phyloP scores from a whole-genome alignment of 257 asterid genomes.

The Plantago major region DNA sequence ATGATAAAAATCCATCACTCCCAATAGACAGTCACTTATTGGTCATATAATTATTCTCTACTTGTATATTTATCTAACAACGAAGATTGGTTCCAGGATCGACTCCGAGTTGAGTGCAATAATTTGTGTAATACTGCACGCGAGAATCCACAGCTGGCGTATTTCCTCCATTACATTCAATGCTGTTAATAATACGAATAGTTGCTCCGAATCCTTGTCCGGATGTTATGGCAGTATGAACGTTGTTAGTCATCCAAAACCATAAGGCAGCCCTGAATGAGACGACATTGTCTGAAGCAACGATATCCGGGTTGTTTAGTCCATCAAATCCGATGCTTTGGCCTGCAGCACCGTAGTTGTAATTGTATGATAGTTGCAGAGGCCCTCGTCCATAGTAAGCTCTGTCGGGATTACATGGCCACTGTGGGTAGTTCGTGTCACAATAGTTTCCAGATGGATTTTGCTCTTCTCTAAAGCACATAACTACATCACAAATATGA shows the following conservation, averaged over 20 bases:
- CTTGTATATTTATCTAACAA: neutral
- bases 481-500: constrained; percentile 13
- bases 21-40: no score
- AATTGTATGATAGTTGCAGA: constrained; percentile 25
- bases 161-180: constrained; percentile 20
- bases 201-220: constrained; percentile 37
- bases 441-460: constrained; percentile 22
- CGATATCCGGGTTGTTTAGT: neutral
- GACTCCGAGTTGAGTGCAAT: neutral
- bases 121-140: neutral
- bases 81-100: constrained; percentile 2
- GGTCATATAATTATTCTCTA: no score
- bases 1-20: no score
- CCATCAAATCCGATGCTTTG: no score
- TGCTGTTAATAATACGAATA: constrained; percentile 26
- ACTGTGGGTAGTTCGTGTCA: constrained; percentile 20
- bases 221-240: constrained; percentile 27
- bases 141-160: neutral
- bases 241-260: constrained; percentile 36
- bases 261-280: constrained; percentile 35
- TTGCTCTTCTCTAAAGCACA: constrained; percentile 30
- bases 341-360: no score
- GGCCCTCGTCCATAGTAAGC: constrained; percentile 39
- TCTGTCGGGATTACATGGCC: constrained; percentile 23
- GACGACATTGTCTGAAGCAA: constrained; percentile 23